Percentiles rank a stretch among this genome's conserved stretches.
Conservation (phyloP, 2,329 filamentous ascomycete species). For the Xylariaceae sp. region DNA sequence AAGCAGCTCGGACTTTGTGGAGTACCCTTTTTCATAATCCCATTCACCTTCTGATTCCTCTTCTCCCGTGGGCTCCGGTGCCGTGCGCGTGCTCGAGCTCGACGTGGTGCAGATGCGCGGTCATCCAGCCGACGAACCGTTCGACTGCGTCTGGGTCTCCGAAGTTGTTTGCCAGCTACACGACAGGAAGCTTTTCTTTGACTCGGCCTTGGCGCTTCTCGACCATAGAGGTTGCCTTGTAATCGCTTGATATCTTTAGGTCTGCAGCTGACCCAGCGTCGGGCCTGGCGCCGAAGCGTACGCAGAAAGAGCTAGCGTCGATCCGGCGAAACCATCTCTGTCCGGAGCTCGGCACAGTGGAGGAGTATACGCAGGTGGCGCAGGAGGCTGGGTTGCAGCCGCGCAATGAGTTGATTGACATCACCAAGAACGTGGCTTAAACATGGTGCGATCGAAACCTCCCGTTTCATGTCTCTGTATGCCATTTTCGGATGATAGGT, state of each 20-base stretch:
- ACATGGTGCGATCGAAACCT: slow-evolving; percentile 61
- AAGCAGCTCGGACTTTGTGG: too few species aligned
- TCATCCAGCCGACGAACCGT: slow-evolving; percentile 27
- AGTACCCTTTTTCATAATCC: too few species aligned
- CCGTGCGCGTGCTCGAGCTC: slow-evolving; percentile 54
- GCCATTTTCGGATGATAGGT: background rate
- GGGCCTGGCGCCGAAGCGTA: slow-evolving; percentile 36
- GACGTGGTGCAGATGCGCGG: slow-evolving; percentile 57
- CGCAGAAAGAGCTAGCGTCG: slow-evolving; percentile 50
- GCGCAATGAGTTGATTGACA: slow-evolving; percentile 48
- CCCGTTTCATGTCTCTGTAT: too few species aligned
- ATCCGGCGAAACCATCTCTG: slow-evolving; percentile 62
- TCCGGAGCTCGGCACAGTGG: slow-evolving; percentile 50
- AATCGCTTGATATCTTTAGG: slow-evolving; percentile 60
- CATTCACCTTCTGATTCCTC: too few species aligned
- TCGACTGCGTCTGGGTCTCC: slow-evolving; percentile 59
- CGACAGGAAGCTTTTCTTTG: slow-evolving; percentile 56
- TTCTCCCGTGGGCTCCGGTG: slow-evolving; percentile 34
- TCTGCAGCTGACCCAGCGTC: too few species aligned
- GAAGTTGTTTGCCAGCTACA: slow-evolving; percentile 59
- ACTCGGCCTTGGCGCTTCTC: slow-evolving; percentile 47
- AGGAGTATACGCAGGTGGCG: slow-evolving; percentile 50
- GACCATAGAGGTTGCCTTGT: slow-evolving; percentile 47
- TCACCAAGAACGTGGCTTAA: slow-evolving; percentile 54
- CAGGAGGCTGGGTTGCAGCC: slow-evolving; percentile 44